phyloP scores from a whole-genome alignment of 106 monocot species.

The Apostasia ramifera region DNA sequence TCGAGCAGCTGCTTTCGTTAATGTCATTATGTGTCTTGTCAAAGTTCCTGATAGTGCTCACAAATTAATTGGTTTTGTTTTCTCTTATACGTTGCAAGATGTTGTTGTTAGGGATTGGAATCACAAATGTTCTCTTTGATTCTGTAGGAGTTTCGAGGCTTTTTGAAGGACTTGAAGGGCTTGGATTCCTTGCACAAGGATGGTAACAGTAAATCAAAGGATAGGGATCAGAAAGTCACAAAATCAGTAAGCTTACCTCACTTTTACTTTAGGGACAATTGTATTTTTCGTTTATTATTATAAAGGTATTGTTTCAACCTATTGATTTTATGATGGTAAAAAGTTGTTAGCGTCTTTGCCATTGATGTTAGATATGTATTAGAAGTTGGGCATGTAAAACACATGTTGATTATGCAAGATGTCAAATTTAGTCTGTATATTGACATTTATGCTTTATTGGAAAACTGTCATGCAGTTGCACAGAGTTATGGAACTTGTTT shows the following conservation, averaged over 20 bases:
- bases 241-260: background rate
- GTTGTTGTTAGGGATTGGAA: background rate
- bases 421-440: too few relatives aligned
- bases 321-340: background rate
- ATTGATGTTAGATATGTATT: too few relatives aligned
- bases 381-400: too few relatives aligned
- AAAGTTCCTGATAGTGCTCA: too few relatives aligned
- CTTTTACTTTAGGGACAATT: background rate
- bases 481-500: too few relatives aligned
- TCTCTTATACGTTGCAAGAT: background rate
- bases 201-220: slow-evolving; percentile 12
- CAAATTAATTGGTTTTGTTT: too few relatives aligned
- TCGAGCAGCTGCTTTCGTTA: too few relatives aligned
- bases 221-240: background rate
- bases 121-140: background rate
- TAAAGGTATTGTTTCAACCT: background rate
- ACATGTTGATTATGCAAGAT: too few relatives aligned
- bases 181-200: slow-evolving; percentile 23
- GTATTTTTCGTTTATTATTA: background rate
- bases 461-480: too few relatives aligned
- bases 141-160: slow-evolving; percentile 35
- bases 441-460: too few relatives aligned
- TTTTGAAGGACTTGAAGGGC: slow-evolving; percentile 26
- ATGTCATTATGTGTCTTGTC: too few relatives aligned
- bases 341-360: too few relatives aligned